Evolutionary conservation across 371 early-diverging fungal genomes (phyloP), one percentile per base, ranked within the genome.

Genomic region (Catenaria anguillulae): DNA sequence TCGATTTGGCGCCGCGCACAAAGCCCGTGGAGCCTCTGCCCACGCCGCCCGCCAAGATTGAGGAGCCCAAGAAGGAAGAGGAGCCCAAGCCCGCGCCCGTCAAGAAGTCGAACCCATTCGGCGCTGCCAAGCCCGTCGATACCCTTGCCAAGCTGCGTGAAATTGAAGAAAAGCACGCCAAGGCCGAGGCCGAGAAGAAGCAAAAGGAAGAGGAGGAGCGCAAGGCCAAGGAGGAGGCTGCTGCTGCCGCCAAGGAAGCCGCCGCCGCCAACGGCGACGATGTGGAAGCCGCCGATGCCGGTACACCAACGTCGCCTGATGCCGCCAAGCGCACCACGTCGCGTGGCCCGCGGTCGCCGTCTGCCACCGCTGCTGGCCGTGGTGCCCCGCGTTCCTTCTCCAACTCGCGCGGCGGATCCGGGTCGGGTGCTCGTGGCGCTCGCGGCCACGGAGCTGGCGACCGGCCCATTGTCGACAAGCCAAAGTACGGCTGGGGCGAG

Each of bases 41-140:
- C n/a, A 19, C 55, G 10, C 45, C 45, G 43, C 48, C 67, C 19
- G 43, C 74, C 54, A 19, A 67, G 45, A 31, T 63, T 43, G 52
- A 60, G 23, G 56, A 60, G 13, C 59, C 55, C 12, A 17, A 37
- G 23, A 46, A 19, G 36, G 60, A 33, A 35, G 56, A 45, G 55
- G 68, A 45, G 29, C 62, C 29, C 48, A 33, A 68, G 24, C 54
- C 62, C 23, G 31, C 21, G 24, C 58, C 63, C 24, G 33, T n/a
- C 33, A 63, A 36, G 34, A 86, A 84, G 67, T 65, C 83, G 36
- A 88, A 83, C 73, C 91, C 91, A 37, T 90, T 90, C 63, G 91
- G 91, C 56, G 83, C 73, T 29, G 91, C 91, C 63, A 81, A 75
- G 63, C 86, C 91, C 61, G 80, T 86, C 60, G 89, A 90, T 71